Percentiles rank a stretch among this genome's conserved stretches.
These are phyloP conservation scores for Trichosporon sp. DNA, from an alignment of 1,284 basidiomycete species.

Conservation along the genomic window DNA sequence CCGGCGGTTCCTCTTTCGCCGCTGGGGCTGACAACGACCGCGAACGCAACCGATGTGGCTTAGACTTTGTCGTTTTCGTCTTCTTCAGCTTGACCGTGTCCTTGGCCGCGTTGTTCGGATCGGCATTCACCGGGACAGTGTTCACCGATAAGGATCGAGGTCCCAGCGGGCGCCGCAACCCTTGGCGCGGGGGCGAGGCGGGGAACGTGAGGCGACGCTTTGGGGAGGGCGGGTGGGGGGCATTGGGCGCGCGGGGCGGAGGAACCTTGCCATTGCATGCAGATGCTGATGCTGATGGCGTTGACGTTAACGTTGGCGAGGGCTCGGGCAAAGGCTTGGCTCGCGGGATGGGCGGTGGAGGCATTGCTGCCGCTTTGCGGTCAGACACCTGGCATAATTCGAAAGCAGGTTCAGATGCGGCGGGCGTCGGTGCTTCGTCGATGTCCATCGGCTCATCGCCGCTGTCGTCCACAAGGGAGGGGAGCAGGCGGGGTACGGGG, in stretches of 20 bases:
- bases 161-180: neutral
- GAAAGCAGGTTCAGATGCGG: neutral
- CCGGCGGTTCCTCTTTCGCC: neutral
- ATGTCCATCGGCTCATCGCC: conserved; percentile 16
- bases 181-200: conserved; percentile 8
- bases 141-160: neutral
- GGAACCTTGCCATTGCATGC: neutral
- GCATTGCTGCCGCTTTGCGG: neutral
- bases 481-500: conserved; percentile 10
- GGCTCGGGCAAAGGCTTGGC: neutral
- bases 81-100: neutral
- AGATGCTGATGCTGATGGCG: neutral
- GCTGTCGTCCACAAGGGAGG: conserved; percentile 2
- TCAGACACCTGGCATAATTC: neutral
- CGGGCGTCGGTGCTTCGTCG: conserved; percentile 6
- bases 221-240: neutral
- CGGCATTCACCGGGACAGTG: neutral
- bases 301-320: neutral
- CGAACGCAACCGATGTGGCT: conserved; percentile 6
- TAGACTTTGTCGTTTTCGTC: neutral
- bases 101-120: neutral
- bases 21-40: neutral
- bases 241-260: neutral
- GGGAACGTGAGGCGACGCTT: conserved; percentile 11
- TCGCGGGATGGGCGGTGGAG: conserved; percentile 9